phyloP scores from a whole-genome alignment of 768 basidiomycete species.

The Xerocomus spinulosus region DNA sequence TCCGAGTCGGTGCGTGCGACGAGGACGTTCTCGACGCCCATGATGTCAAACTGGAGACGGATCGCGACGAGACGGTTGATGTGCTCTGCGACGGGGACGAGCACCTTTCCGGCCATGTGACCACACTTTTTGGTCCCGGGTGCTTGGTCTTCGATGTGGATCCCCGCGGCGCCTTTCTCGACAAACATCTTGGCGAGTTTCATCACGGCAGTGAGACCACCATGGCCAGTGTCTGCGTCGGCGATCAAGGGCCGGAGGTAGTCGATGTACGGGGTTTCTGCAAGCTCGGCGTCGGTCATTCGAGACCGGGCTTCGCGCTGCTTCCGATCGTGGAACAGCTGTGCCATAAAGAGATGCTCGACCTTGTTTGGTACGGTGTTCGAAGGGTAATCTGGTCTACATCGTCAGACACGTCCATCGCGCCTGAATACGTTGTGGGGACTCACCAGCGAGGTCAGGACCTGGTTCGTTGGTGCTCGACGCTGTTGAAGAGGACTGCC shows the following conservation, averaged over 20 bases:
- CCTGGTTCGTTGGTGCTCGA: conserved; percentile 94
- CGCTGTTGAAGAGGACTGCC: conserved; percentile 93
- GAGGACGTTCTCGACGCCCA: conserved; percentile 94
- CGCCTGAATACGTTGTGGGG: neutral
- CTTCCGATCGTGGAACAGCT: conserved; percentile 98
- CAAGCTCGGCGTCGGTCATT: conserved; percentile 67
- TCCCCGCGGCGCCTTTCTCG: conserved; percentile 96
- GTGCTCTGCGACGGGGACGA: conserved; percentile 96
- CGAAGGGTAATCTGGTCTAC: conserved; percentile 80
- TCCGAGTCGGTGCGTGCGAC: conserved; percentile 96
- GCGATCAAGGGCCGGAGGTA: conserved; percentile 94
- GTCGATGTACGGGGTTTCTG: conserved; percentile 68
- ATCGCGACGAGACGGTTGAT: conserved; percentile 97
- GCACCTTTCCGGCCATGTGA: conserved; percentile 93
- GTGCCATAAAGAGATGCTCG: conserved; percentile 95
- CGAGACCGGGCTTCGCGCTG: conserved; percentile 77
- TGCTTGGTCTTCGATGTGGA: conserved; percentile 97
- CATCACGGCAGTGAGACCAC: conserved; percentile 97
- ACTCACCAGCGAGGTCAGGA: conserved; percentile 90
- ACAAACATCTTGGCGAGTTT: conserved; percentile 99
- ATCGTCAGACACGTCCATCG: conserved; percentile 1
- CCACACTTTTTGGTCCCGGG: conserved; percentile 96
- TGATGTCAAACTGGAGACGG: conserved; percentile 95
- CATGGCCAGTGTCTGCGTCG: conserved; percentile 97
- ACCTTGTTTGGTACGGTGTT: conserved; percentile 99